Evolutionary conservation across 768 basidiomycete species (phyloP).

Genomic region (Rhizopogon rudus): DNA sequence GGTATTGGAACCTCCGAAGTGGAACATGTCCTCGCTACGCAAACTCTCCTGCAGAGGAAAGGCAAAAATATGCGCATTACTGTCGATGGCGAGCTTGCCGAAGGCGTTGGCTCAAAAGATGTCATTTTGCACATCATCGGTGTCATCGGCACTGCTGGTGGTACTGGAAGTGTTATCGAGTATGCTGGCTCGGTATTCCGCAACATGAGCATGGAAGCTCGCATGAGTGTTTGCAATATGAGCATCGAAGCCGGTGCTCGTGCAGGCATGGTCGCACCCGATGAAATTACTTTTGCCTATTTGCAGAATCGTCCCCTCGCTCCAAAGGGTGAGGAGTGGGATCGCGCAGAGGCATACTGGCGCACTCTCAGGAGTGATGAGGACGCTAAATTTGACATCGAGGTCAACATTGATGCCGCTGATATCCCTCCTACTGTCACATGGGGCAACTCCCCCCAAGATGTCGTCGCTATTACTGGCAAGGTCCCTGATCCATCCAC

Average conservation of each 20-base stretch:
- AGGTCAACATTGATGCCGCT: slow-evolving; percentile 73
- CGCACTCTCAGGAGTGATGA: slow-evolving; percentile 72
- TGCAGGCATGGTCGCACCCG: slow-evolving; percentile 90
- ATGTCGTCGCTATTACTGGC: slow-evolving; percentile 80
- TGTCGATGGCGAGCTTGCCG: slow-evolving; percentile 74
- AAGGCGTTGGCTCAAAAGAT: slow-evolving; percentile 87
- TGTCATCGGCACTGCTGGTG: slow-evolving; percentile 88
- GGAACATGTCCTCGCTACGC: slow-evolving; percentile 91
- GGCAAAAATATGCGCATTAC: slow-evolving; percentile 91
- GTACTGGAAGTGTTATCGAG: slow-evolving; percentile 88
- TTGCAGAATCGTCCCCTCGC: slow-evolving; percentile 76
- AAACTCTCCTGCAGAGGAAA: slow-evolving; percentile 83
- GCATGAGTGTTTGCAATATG: slow-evolving; percentile 93
- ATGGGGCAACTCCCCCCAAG: slow-evolving; percentile 92
- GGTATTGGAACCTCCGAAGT: slow-evolving; percentile 94
- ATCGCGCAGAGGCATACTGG: slow-evolving; percentile 84
- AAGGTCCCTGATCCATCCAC: slow-evolving; percentile 69
- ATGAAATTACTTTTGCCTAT: slow-evolving; percentile 83
- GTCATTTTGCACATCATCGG: slow-evolving; percentile 90
- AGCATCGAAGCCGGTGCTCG: slow-evolving; percentile 92
- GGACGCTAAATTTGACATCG: slow-evolving; percentile 80
- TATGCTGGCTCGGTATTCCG: slow-evolving; percentile 88
- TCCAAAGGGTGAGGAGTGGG: slow-evolving; percentile 84
- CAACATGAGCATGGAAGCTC: slow-evolving; percentile 82
- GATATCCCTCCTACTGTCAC: slow-evolving; percentile 89